Percentiles rank a stretch among this genome's conserved stretches.
phyloP scores from a whole-genome alignment of 2,329 filamentous ascomycete genomes.

The Pseudogymnoascus sp. region DNA sequence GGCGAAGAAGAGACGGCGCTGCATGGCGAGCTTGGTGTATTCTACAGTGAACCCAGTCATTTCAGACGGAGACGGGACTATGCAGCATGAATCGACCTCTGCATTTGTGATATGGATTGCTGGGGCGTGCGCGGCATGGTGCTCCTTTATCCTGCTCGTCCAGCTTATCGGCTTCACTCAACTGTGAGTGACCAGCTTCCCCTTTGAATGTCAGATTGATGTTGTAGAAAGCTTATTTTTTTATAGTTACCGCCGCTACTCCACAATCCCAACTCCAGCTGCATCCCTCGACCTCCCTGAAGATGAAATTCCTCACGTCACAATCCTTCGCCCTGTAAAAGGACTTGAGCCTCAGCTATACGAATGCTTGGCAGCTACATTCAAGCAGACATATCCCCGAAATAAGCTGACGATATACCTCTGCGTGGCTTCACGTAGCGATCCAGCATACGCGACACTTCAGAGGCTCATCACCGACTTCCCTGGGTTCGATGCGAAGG shows the following conservation, averaged over 20 bases:
- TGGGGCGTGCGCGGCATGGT: constrained; percentile 46
- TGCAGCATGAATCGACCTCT: constrained; percentile 10
- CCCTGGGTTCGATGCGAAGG: constrained; percentile 58
- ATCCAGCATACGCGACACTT: constrained; percentile 72
- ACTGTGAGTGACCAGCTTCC: constrained; percentile 39
- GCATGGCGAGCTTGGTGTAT: background rate
- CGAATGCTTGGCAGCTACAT: constrained; percentile 82
- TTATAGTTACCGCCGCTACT: constrained; percentile 47
- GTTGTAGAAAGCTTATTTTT: constrained; percentile 11
- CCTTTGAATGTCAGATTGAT: constrained; percentile 13
- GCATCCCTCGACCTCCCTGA: constrained; percentile 44
- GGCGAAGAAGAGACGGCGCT: background rate
- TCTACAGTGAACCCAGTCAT: background rate
- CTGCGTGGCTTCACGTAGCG: constrained; percentile 67
- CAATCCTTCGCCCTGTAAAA: constrained; percentile 87
- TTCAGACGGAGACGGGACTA: background rate
- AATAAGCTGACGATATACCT: constrained; percentile 73
- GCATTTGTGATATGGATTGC: constrained; percentile 31
- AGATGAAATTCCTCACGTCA: constrained; percentile 68
- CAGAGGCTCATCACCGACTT: constrained; percentile 67
- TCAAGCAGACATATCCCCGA: constrained; percentile 72
- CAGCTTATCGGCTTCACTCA: constrained; percentile 50
- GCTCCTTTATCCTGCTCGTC: constrained; percentile 43
- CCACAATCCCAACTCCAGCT: constrained; percentile 40
- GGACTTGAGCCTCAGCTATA: constrained; percentile 85